A percentile compares a stretch with the other conserved stretches of the same genome.
phyloP scores from a whole-genome alignment of 2,329 filamentous ascomycete species.

The Ophiostoma himal-ulmi region DNA sequence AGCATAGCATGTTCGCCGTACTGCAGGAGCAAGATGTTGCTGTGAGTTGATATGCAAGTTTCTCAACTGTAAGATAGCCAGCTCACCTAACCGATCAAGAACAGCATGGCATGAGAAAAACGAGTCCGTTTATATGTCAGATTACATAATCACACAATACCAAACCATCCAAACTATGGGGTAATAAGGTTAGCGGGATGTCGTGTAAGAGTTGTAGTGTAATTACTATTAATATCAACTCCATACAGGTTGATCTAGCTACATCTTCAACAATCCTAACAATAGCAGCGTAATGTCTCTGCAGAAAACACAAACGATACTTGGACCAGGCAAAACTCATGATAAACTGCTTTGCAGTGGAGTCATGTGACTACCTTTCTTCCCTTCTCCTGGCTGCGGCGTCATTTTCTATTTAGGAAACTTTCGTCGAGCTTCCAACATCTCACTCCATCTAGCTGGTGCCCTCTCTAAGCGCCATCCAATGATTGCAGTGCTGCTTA shows the following conservation, averaged over 20 bases:
- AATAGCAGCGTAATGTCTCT: background rate
- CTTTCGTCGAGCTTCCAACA: constrained; percentile 18
- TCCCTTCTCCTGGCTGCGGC: background rate
- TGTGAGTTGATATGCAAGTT: background rate
- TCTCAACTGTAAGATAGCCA: background rate
- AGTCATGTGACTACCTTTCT: background rate
- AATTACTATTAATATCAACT: background rate
- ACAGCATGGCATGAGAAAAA: background rate
- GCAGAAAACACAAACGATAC: background rate
- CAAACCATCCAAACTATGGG: background rate
- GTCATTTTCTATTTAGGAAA: constrained; percentile 18
- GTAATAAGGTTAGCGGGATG: background rate
- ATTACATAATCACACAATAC: too few relatives aligned
- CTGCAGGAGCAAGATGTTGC: background rate
- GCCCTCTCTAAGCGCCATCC: background rate
- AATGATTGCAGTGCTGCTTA: too few relatives aligned
- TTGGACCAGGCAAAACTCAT: background rate
- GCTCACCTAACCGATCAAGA: background rate
- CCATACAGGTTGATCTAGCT: background rate
- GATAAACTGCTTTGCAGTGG: too few relatives aligned
- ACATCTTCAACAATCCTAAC: background rate
- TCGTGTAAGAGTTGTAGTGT: background rate
- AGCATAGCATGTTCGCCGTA: background rate
- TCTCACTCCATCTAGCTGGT: background rate
- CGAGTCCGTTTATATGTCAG: background rate